A percentile compares a stretch with the other conserved stretches of the same genome.
phyloP scores from a whole-genome alignment of 1,139 yeast species.

The Kodamaea plutei region DNA sequence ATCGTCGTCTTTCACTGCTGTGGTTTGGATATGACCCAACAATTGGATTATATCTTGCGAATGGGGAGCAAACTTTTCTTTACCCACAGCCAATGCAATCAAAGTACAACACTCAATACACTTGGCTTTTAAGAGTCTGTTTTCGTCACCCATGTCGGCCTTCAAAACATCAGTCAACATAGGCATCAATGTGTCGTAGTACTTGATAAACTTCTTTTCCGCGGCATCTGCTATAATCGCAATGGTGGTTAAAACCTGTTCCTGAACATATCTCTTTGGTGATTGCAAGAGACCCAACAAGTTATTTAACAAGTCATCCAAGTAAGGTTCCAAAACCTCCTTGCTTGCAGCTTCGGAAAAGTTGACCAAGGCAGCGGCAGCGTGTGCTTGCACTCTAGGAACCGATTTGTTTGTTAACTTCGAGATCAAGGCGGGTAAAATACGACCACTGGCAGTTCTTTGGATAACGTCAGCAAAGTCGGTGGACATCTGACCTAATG shows the following conservation, averaged over 20 bases:
- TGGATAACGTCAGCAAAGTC: conserved; percentile 92
- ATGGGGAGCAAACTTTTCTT: conserved; percentile 78
- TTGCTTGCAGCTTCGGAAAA: conserved; percentile 90
- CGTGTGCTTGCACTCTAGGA: conserved; percentile 95
- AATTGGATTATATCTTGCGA: conserved; percentile 70
- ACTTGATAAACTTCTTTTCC: conserved; percentile 78
- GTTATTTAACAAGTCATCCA: conserved; percentile 73
- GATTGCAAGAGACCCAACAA: conserved; percentile 66
- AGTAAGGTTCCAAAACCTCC: conserved; percentile 82
- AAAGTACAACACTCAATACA: conserved; percentile 94
- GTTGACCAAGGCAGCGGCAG: conserved; percentile 96
- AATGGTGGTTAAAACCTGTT: conserved; percentile 92
- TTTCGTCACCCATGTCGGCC: conserved; percentile 76
- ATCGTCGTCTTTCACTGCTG: conserved; percentile 60
- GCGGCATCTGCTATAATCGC: conserved; percentile 99
- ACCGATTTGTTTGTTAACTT: conserved; percentile 67
- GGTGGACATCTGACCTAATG: conserved; percentile 96
- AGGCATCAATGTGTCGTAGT: conserved; percentile 95
- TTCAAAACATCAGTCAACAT: conserved; percentile 73
- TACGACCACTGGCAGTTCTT: conserved; percentile 69
- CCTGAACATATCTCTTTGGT: conserved; percentile 91
- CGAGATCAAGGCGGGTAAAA: conserved; percentile 84
- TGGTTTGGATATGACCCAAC: conserved; percentile 69
- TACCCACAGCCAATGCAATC: conserved; percentile 96
- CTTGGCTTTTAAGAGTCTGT: conserved; percentile 80